Base-by-base conservation (phyloP, 164 flowering plant species). In the Liquidambar formosana region DNA sequence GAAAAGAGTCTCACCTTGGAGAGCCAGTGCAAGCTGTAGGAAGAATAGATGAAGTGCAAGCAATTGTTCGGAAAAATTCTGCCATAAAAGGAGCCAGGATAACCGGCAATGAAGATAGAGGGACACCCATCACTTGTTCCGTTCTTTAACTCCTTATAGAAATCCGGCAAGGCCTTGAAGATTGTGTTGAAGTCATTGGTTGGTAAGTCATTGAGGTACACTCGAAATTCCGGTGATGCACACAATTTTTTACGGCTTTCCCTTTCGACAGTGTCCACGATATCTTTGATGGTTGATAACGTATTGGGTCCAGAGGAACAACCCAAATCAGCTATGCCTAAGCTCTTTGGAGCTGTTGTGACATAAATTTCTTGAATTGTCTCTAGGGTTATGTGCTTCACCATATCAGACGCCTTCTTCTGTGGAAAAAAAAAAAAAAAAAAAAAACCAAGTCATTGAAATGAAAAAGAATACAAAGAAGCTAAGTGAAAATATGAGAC, bases 291-390 rank as follows among this genome's bases (percentile, higher is more conserved):
- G 33, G 76, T 77, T 2, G 88, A 81, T 14, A 94, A 67, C 8
- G 98, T 79, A 75, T 90, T 94, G 22, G 87, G 90, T 38, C 98
- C 98, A 0, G 95, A 89, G 4, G 96, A 89, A 57, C 98, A 91
- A 10, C 98, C 98, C 76, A 94, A 62, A 68, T 94, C 98, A 33
- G 94, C 96, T 47, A 92, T 81, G 77, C 82, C 77, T 21, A 94
- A 19, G 79, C 78, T 86, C 18, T 78, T 70, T 8, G 91, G 84
- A 27, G 74, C 64, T 11, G 73, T 69, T 25, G 64, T 61, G 1
- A 43, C 57, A 65, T 77, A 86, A 18, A 88, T 71, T 46, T 84
- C 81, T 61, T 79, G 64, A 10, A 90, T 68, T 62, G 92, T 72
- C 38, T 83, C 87, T 21, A 79, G 51, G 4, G 84, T 84, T 75